These are phyloP conservation scores for Macroventuria anomochaeta DNA, from an alignment of 2,329 filamentous ascomycete genomes.

Conservation along the genomic window DNA sequence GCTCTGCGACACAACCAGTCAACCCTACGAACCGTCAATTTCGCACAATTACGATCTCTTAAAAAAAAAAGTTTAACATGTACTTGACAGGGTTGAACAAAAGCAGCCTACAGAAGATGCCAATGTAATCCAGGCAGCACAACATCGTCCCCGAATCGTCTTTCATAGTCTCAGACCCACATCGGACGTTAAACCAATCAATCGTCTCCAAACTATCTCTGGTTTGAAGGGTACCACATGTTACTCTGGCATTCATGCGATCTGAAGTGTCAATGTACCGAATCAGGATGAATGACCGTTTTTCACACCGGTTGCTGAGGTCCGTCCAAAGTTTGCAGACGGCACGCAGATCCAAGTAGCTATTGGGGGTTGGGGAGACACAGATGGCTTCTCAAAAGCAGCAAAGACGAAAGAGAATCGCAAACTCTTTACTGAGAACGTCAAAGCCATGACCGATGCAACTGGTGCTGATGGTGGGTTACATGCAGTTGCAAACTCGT, in stretches of 20 bases:
- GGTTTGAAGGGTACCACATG: constrained; percentile 34
- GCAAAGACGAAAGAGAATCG: constrained; percentile 61
- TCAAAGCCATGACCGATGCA: constrained; percentile 66
- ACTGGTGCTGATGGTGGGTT: constrained; percentile 68
- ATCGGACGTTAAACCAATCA: too few species aligned
- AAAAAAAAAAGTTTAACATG: constrained; percentile 3
- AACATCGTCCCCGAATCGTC: constrained; percentile 35
- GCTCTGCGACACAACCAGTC: too few species aligned
- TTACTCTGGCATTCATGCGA: constrained; percentile 42
- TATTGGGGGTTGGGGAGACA: constrained; percentile 78
- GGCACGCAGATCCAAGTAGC: constrained; percentile 56
- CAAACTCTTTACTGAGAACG: constrained; percentile 67
- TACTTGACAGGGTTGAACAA: constrained; percentile 8
- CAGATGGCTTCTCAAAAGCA: constrained; percentile 65
- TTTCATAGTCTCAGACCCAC: too few species aligned
- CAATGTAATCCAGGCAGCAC: constrained; percentile 33
- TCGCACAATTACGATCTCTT: too few species aligned
- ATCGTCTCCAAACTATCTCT: constrained; percentile 29
- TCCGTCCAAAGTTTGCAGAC: constrained; percentile 54
- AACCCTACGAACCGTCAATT: too few species aligned
- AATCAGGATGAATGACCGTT: constrained; percentile 31
- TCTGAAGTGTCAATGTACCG: constrained; percentile 34
- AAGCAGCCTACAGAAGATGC: neutral
- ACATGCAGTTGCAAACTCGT: too few species aligned
- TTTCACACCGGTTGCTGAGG: constrained; percentile 35